Conservation (phyloP, 108 stramenopile species). For the Pseudonitzschia pungens region DNA sequence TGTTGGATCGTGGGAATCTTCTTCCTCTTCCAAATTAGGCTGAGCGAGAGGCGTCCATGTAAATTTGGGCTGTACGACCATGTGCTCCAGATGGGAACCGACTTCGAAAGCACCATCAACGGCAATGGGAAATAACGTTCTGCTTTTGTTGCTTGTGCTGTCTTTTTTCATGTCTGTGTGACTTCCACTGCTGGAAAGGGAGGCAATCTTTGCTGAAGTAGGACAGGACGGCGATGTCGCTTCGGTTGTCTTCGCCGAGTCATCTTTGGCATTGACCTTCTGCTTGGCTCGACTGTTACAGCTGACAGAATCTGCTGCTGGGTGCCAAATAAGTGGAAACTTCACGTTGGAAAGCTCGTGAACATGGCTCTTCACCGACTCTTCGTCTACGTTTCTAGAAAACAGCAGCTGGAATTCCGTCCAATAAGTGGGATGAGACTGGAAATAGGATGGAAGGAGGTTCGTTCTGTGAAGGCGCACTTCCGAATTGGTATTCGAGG, state of each 20-base stretch:
- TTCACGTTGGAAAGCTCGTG: constrained; percentile 33
- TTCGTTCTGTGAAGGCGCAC: background rate
- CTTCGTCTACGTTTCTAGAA: constrained; percentile 5
- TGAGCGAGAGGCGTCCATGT: constrained; percentile 60
- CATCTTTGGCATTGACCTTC: no score
- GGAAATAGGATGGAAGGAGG: background rate
- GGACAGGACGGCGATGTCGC: background rate
- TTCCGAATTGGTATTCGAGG: background rate
- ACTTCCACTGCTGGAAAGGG: background rate
- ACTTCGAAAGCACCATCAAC: constrained; percentile 62
- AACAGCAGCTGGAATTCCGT: constrained; percentile 18
- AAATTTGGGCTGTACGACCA: constrained; percentile 71
- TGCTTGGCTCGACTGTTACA: no score
- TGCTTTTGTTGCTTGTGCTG: background rate
- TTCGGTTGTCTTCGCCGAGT: no score
- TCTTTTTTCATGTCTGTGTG: no score
- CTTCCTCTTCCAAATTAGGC: constrained; percentile 25
- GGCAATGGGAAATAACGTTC: constrained; percentile 23
- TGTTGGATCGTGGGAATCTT: background rate
- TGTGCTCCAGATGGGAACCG: constrained; percentile 55
- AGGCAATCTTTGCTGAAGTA: background rate
- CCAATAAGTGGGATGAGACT: constrained; percentile 10
- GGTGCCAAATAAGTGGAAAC: constrained; percentile 40
- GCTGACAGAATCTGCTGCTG: background rate
- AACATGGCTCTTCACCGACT: constrained; percentile 10